Base-by-base conservation (phyloP, 495 filamentous ascomycete species). In the Penicillium waksmanii region DNA sequence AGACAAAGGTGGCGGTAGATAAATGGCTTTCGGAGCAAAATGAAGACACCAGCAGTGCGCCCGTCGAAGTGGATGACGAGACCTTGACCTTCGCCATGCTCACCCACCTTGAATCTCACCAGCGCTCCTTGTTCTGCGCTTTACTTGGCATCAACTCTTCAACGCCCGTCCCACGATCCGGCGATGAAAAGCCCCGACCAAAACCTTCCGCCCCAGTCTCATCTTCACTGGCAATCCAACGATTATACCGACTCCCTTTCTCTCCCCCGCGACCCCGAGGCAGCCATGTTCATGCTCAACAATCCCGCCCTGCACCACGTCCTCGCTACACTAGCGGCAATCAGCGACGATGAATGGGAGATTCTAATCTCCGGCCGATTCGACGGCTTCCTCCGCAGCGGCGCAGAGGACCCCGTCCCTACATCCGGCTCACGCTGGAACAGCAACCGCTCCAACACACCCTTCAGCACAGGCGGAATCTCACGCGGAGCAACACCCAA, bases 321-420 rank as follows among this genome's bases (percentile, higher is more conserved):
- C 11, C 85, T 99, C 21, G 85, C 88, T 27, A 97, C 95, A 1
- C 85, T 99, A 31, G 87, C 92, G 17, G 88, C 89, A 40, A 92
- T 99, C 66, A 92, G 85, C 63, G 82, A 88, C 27, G 86, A 86
- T 15, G 96, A 99, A 70, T 97, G 96, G 93, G 96, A 99, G 40
- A 93, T 99, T 43, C 84, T 99, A 33, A 91, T 89, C 27, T 97
- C 94, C 0, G 96, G 96, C 25, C 91, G 94, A 38, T 98, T 99
- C 67, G 95, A 98, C 69, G 94, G 94, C 5, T 98, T 98, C 77
- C 84, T 98, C 18, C 95, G 93, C 85, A 93, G 90, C 44, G 93
- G 93, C n/a, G 91, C 89, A 34, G 93, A 96, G 64, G 83, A 84
- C 56, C 62, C 77, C 13, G 65, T 81, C 44, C 84, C 59, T 12